These are phyloP conservation scores for Pseudogymnoascus sp. DNA, from an alignment of 2,329 filamentous ascomycete species.

Conservation along the genomic window DNA sequence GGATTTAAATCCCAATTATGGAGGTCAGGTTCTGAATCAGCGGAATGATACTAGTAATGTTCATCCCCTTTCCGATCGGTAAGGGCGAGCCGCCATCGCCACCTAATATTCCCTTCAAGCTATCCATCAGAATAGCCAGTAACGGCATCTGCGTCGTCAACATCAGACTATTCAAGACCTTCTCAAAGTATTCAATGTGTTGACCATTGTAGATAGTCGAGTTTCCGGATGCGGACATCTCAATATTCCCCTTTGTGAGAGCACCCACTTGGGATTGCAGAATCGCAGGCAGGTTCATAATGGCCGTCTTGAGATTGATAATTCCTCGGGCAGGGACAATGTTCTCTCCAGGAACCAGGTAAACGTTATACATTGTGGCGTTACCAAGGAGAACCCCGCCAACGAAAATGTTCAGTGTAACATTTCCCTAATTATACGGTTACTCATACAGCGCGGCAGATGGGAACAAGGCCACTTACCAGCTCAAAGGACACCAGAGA, in stretches of 20 bases:
- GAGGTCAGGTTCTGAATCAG: neutral
- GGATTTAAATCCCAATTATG: neutral
- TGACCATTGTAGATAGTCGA: conserved; percentile 35
- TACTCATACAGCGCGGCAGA: neutral
- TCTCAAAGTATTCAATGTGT: conserved; percentile 39
- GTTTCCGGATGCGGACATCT: conserved; percentile 37
- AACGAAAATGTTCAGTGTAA: conserved; percentile 38
- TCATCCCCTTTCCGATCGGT: neutral
- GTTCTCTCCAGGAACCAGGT: conserved; percentile 38
- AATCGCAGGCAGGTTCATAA: conserved; percentile 36
- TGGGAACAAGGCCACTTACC: neutral
- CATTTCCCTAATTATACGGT: conserved; percentile 29
- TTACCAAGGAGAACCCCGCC: conserved; percentile 36
- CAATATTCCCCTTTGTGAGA: conserved; percentile 34
- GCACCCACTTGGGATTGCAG: conserved; percentile 32
- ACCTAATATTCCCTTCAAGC: neutral
- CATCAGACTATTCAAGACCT: conserved; percentile 28
- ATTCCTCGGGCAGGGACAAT: conserved; percentile 34
- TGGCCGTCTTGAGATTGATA: conserved; percentile 34
- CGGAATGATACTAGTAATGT: neutral
- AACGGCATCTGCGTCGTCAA: neutral
- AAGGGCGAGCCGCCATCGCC: neutral
- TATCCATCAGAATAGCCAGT: neutral
- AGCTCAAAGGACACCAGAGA: neutral
- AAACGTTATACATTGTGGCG: conserved; percentile 33